Conservation (phyloP, 306 rosid species). For the Lathyrus oleraceus region DNA sequence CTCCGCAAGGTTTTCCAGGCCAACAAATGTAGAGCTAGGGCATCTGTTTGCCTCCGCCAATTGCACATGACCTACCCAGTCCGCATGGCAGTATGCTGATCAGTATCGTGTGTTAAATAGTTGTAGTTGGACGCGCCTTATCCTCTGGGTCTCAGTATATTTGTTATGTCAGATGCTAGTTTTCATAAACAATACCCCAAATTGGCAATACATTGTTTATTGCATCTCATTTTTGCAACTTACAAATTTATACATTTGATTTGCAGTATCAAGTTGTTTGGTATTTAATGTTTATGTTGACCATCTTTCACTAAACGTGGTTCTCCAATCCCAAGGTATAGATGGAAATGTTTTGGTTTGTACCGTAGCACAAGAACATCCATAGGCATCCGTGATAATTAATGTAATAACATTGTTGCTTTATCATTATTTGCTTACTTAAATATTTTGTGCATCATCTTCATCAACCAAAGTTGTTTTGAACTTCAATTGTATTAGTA, state of each 20-base stretch:
- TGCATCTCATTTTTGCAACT: background rate
- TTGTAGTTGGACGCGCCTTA: background rate
- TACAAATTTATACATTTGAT: constrained; percentile 10
- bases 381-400: background rate
- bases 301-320: background rate
- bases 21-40: constrained; percentile 61
- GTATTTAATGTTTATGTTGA: constrained; percentile 11
- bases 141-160: background rate
- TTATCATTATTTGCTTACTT: background rate
- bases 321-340: constrained; percentile 2
- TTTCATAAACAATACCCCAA: background rate
- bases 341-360: background rate
- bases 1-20: constrained; percentile 69
- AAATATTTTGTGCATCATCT: background rate
- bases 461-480: background rate
- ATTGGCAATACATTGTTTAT: constrained; percentile 1
- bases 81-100: background rate
- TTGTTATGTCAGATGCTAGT: background rate
- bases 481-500: background rate
- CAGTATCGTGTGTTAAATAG: background rate
- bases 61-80: constrained; percentile 46
- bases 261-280: background rate
- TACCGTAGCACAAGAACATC: background rate
- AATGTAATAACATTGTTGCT: background rate
- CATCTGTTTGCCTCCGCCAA: constrained; percentile 61